Conservation (phyloP, 108 stramenopile genomes). For the Cyclotella cryptica region DNA sequence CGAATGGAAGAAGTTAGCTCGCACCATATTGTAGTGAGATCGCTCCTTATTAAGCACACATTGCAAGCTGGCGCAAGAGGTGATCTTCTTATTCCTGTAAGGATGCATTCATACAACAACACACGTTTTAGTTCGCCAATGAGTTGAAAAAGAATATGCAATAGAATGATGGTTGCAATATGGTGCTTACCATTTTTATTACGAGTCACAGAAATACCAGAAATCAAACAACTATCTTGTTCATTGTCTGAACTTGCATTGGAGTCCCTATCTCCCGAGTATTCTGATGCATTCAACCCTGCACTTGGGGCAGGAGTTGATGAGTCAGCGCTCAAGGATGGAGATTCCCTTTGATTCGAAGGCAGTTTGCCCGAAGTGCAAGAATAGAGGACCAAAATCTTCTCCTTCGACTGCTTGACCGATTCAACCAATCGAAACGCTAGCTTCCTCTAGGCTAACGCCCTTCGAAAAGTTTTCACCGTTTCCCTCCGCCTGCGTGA, state of each 20-base stretch:
- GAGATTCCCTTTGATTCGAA: no score
- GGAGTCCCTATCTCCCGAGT: conserved; percentile 85
- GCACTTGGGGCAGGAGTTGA: conserved; percentile 16
- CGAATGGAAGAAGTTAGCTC: conserved; percentile 87
- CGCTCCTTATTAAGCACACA: conserved; percentile 76
- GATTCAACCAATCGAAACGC: no score
- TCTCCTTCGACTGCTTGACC: no score
- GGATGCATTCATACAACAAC: background rate
- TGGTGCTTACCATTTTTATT: background rate
- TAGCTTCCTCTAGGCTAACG: no score
- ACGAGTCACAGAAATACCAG: background rate
- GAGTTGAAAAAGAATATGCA: no score
- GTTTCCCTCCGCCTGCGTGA: no score
- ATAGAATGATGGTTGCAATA: background rate
- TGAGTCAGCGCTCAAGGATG: no score
- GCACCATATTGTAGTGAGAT: conserved; percentile 86
- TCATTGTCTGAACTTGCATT: conserved; percentile 66
- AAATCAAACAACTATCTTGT: conserved; percentile 30
- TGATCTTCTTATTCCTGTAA: conserved; percentile 49
- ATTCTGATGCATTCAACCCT: conserved; percentile 66
- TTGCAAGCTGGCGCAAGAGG: conserved; percentile 78
- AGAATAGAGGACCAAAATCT: no score
- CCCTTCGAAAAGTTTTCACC: no score
- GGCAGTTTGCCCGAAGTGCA: no score
- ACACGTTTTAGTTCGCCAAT: no score